Evolutionary conservation across 2,329 filamentous ascomycete genomes (phyloP).

Genomic region (Elsinoe arachidis): DNA sequence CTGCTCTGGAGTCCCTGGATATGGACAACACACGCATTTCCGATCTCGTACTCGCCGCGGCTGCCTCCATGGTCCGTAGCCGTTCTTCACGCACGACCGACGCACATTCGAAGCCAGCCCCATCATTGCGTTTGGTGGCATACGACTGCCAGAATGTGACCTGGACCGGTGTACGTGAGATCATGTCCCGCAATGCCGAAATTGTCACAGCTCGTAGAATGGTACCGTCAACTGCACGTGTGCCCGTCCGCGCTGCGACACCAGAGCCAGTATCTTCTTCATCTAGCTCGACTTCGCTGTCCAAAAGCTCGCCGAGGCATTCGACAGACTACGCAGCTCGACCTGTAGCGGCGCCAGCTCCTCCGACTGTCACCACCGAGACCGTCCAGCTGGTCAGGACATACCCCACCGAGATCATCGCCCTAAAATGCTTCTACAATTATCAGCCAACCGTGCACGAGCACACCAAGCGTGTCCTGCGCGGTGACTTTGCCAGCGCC

Average conservation of each 20-base stretch:
- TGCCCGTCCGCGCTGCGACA: conserved; percentile 6
- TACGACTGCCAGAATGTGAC: conserved; percentile 91
- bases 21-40: conserved; percentile 92
- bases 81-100: conserved; percentile 36
- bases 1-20: conserved; percentile 60
- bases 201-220: conserved; percentile 42
- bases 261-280: conserved; percentile 22
- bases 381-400: conserved; percentile 25
- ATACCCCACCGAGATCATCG: conserved; percentile 71
- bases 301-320: conserved; percentile 16
- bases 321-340: conserved; percentile 3
- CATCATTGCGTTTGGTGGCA: conserved; percentile 67
- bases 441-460: conserved; percentile 94
- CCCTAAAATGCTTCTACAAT: conserved; percentile 87
- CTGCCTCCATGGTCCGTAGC: conserved; percentile 65
- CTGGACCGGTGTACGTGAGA: conserved; percentile 82
- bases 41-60: conserved; percentile 76
- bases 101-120: conserved; percentile 28
- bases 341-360: conserved; percentile 3
- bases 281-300: conserved; percentile 20
- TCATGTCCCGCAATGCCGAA: conserved; percentile 77
- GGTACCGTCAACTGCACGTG: not conserved
- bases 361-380: conserved; percentile 10
- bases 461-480: conserved; percentile 76
- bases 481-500: conserved; percentile 66